Conservation (phyloP, 225 moss, liverwort and hornwort genomes). For the Marchantia paleacea region DNA sequence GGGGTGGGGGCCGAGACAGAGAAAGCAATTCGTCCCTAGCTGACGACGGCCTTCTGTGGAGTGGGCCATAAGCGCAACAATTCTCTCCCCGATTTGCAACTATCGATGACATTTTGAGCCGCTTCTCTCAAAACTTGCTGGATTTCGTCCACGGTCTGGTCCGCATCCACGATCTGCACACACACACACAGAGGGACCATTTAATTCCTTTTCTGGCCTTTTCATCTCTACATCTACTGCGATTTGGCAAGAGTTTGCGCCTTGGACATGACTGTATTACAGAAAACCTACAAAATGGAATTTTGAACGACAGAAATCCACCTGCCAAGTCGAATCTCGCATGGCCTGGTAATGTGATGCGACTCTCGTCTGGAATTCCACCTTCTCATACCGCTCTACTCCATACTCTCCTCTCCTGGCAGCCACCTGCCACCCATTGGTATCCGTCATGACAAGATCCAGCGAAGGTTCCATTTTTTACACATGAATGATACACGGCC, state of each 20-base stretch:
- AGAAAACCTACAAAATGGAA: background rate
- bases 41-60: background rate
- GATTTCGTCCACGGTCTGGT: slow-evolving; percentile 58
- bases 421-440: slow-evolving; percentile 51
- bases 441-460: too few species aligned
- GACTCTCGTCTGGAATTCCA: slow-evolving; percentile 81
- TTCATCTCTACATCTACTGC: too few species aligned
- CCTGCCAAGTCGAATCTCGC: slow-evolving; percentile 80
- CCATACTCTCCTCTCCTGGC: slow-evolving; percentile 87
- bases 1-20: background rate
- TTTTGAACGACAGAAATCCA: slow-evolving; percentile 20
- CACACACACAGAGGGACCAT: background rate
- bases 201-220: too few species aligned
- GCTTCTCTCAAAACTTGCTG: slow-evolving; percentile 59
- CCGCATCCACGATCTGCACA: slow-evolving; percentile 75
- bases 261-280: background rate
- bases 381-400: slow-evolving; percentile 82
- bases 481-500: background rate
- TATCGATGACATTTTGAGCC: slow-evolving; percentile 55
- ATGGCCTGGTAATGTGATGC: slow-evolving; percentile 60
- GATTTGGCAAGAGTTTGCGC: too few species aligned
- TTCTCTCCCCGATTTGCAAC: slow-evolving; percentile 64
- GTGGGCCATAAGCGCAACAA: slow-evolving; percentile 65
- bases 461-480: too few species aligned
- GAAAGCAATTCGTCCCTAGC: background rate